These are phyloP conservation scores for Lachnum nothofagi DNA, from an alignment of 2,329 filamentous ascomycete genomes.

Conservation along the genomic window DNA sequence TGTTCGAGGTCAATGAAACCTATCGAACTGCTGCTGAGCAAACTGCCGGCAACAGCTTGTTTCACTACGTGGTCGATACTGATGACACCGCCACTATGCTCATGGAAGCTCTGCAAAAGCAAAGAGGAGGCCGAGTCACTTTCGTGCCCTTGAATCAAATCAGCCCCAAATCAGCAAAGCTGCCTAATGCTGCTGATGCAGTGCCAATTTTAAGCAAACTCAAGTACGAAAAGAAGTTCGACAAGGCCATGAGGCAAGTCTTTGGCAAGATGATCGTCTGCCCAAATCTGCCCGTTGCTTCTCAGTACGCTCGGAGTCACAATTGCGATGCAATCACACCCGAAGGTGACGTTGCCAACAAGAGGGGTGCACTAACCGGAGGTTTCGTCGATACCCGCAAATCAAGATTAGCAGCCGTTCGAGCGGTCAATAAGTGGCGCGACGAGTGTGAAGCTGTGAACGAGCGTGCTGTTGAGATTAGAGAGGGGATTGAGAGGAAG, in stretches of 20 bases:
- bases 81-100: conserved; percentile 80
- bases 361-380: conserved; percentile 90
- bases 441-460: conserved; percentile 66
- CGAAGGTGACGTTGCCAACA: conserved; percentile 91
- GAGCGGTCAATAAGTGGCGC: conserved; percentile 68
- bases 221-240: conserved; percentile 68
- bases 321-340: conserved; percentile 89
- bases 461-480: conserved; percentile 60
- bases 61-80: conserved; percentile 93
- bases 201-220: conserved; percentile 83
- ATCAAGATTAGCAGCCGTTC: conserved; percentile 82
- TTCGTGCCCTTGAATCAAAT: conserved; percentile 90
- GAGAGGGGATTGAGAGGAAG: conserved; percentile 66
- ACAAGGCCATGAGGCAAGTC: conserved; percentile 86
- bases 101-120: conserved; percentile 71
- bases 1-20: conserved; percentile 78
- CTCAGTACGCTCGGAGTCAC: conserved; percentile 88
- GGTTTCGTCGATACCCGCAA: conserved; percentile 84
- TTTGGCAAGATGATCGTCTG: conserved; percentile 95
- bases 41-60: conserved; percentile 84
- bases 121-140: conserved; percentile 80
- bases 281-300: conserved; percentile 78
- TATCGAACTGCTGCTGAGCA: conserved; percentile 90
- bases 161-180: conserved; percentile 62
- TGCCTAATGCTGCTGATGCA: conserved; percentile 82